A percentile compares a stretch with the other conserved stretches of the same genome.
phyloP scores from a whole-genome alignment of 306 rosid species.

The Calophaca sinica region DNA sequence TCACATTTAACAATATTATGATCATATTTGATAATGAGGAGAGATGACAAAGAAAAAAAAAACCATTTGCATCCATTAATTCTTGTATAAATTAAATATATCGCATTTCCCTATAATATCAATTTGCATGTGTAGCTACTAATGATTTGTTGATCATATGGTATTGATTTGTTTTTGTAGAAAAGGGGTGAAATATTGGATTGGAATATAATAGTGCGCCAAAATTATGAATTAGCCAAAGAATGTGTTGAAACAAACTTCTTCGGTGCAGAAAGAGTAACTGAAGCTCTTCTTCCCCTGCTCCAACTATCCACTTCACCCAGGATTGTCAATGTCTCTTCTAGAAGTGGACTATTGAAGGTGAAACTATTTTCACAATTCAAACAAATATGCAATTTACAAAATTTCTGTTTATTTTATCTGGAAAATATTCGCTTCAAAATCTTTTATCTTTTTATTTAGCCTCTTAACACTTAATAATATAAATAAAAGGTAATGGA shows the following conservation, averaged over 20 bases:
- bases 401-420: not conserved
- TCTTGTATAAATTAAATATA: no score
- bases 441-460: no score
- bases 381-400: not conserved
- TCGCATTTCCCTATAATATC: not conserved
- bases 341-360: conserved; percentile 38
- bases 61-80: no score
- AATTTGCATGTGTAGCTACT: not conserved
- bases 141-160: not conserved
- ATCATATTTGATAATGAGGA: no score
- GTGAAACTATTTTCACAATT: conserved; percentile 37
- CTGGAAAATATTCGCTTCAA: no score
- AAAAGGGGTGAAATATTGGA: conserved; percentile 46
- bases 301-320: conserved; percentile 69
- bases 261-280: conserved; percentile 59
- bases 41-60: no score
- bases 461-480: no score
- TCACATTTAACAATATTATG: no score
- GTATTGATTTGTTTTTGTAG: conserved; percentile 22
- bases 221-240: conserved; percentile 51
- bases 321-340: conserved; percentile 63
- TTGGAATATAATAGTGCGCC: conserved; percentile 22
- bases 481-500: no score
- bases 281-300: conserved; percentile 63
- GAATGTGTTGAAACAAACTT: conserved; percentile 61